phyloP scores from a whole-genome alignment of 495 filamentous ascomycete genomes.

The Penicillium paradoxum region DNA sequence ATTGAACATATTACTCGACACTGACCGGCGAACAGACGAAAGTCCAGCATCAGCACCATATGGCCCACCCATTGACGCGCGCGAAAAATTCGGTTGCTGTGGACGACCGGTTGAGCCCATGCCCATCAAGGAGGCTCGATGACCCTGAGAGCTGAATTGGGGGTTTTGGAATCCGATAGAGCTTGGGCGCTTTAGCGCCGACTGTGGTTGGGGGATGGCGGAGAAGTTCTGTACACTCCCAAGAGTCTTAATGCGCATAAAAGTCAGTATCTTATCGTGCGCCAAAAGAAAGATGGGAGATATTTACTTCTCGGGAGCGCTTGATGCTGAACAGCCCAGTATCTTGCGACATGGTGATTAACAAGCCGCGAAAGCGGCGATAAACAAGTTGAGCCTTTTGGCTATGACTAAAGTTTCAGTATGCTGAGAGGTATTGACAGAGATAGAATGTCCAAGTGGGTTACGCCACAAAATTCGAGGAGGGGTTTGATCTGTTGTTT shows the following conservation, averaged over 20 bases:
- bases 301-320: constrained; percentile 64
- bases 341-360: constrained; percentile 65
- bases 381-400: not conserved
- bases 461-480: constrained; percentile 9
- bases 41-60: constrained; percentile 67
- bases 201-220: constrained; percentile 82
- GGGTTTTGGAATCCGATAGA: constrained; percentile 67
- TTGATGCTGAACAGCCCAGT: constrained; percentile 69
- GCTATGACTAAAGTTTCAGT: not conserved
- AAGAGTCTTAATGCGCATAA: constrained; percentile 55
- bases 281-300: not conserved
- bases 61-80: constrained; percentile 73
- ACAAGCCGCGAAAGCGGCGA: constrained; percentile 33
- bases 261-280: constrained; percentile 13
- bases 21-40: constrained; percentile 81
- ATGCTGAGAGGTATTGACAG: constrained; percentile 3
- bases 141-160: constrained; percentile 62
- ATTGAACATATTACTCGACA: constrained; percentile 64
- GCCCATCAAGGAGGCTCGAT: constrained; percentile 76
- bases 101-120: constrained; percentile 84
- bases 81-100: constrained; percentile 77
- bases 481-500: constrained; percentile 17
- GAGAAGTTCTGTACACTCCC: constrained; percentile 72
- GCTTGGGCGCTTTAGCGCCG: constrained; percentile 90
- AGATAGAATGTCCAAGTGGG: constrained; percentile 2